Evolutionary conservation across 805 yeast genomes (phyloP), one percentile per base, ranked within the genome.

Genomic region (Sugiyamaella mastotermitis): DNA sequence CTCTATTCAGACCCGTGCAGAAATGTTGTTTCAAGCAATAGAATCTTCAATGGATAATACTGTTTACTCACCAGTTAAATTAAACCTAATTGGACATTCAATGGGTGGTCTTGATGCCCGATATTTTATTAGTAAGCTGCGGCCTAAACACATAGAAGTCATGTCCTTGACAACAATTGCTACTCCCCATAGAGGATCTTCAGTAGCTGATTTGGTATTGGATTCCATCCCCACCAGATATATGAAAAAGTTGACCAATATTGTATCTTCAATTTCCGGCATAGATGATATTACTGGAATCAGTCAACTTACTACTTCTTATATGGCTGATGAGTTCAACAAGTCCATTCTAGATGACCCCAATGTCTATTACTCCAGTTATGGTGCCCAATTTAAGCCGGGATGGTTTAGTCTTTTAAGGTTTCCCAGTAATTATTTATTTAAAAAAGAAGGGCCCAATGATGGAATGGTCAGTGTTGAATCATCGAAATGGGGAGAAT

Each of bases 61-160:
- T 15, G 10, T 18, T 8, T 7, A n/a, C 14, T 15, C 31, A 1
- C 5, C 18, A 4, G 13, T 19, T 3, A 77, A 76, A 42, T 68
- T 87, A 11, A 88, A 88, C 52, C 56, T 87, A 31, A 68, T 87
- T 18, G 92, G 92, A 4, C 97, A 87, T 55, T 85, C 95, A 0
- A 86, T 87, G 96, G 97, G 97, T 4, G 97, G 97, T 0, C 62
- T 87, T 21, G 96, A 88, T 53, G 75, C 87, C 23, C 63, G 97
- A 36, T 84, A 78, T 54, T 58, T 88, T 47, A 82, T 86, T 2
- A 69, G 83, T 0, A 64, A 71, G 34, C 55, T 82, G 58, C 65
- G 33, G 62, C 56, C 41, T 36, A 51, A 62, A 24, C 60, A 68
- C 30, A 80, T 75, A 49, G 63, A 75, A 48, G 81, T 88, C 6